A percentile compares a stretch with the other conserved stretches of the same genome.
These are phyloP conservation scores for Globisporangium radiosum DNA, from an alignment of 352 stramenopile genomes.

Conservation along the genomic window DNA sequence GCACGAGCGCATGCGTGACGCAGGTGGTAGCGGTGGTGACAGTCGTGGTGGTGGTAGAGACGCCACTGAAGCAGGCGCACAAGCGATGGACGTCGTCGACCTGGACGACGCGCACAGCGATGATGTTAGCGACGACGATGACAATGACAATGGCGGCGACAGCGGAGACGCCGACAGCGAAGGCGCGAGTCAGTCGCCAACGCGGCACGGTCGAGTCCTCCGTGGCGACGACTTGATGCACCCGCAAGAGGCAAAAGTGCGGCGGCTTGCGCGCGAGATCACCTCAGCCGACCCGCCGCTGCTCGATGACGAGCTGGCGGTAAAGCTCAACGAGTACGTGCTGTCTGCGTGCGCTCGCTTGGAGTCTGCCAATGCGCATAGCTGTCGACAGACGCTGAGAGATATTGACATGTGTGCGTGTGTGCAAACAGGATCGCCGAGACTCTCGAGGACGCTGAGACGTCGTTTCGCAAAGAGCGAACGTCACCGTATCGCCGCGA, in stretches of 20 bases:
- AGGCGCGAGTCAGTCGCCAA: slow-evolving; percentile 4
- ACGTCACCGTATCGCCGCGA: slow-evolving; percentile 67
- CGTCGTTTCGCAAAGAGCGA: slow-evolving; percentile 66
- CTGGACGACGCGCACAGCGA: slow-evolving; percentile 1
- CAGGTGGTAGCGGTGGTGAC: no score
- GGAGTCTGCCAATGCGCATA: no score
- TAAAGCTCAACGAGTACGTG: slow-evolving; percentile 73
- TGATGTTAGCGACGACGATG: not conserved
- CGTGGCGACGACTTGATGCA: slow-evolving; percentile 42
- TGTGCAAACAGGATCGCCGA: slow-evolving; percentile 52
- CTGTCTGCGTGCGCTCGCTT: not conserved
- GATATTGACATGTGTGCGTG: not conserved
- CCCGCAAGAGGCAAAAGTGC: slow-evolving; percentile 48
- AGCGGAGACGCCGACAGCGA: slow-evolving; percentile 11
- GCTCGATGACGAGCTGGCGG: slow-evolving; percentile 52
- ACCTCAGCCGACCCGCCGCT: slow-evolving; percentile 34
- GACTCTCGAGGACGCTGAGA: slow-evolving; percentile 70
- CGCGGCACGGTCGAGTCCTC: slow-evolving; percentile 19
- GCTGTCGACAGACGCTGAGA: no score
- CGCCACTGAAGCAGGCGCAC: no score
- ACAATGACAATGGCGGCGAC: not conserved
- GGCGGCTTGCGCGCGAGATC: slow-evolving; percentile 63
- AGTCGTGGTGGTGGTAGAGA: no score
- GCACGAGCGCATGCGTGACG: not conserved
- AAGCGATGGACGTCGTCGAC: not conserved